A percentile compares a stretch with the other conserved stretches of the same genome.
Evolutionary conservation across 495 filamentous ascomycete species (phyloP).

Genomic region (Xylaria grammica): DNA sequence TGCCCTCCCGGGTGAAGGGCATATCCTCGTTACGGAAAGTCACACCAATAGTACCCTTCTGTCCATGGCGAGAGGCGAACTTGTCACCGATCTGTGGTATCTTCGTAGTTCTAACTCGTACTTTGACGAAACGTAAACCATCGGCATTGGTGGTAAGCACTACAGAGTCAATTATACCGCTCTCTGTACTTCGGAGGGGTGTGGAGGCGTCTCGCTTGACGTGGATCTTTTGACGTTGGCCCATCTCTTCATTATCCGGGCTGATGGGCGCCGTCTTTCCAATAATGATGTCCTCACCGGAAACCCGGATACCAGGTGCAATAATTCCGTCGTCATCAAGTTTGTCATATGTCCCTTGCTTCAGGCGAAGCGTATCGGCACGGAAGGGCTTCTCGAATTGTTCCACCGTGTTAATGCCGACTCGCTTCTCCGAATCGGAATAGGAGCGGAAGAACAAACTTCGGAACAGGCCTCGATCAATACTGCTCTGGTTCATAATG

Average conservation of each 20-base stretch:
- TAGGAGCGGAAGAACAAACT: slow-evolving; percentile 98
- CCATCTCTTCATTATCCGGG: slow-evolving; percentile 90
- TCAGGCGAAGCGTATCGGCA: slow-evolving; percentile 84
- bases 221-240: slow-evolving; percentile 85
- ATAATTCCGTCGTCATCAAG: slow-evolving; percentile 94
- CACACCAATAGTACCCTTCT: slow-evolving; percentile 99
- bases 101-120: slow-evolving; percentile 96
- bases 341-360: slow-evolving; percentile 97
- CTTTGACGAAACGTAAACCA: slow-evolving; percentile 91
- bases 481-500: slow-evolving; percentile 99
- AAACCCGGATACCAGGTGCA: slow-evolving; percentile 89
- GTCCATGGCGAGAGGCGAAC: slow-evolving; percentile 97
- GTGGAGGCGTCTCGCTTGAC: slow-evolving; percentile 95
- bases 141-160: slow-evolving; percentile 91
- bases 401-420: slow-evolving; percentile 88
- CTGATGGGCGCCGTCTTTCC: slow-evolving; percentile 96
- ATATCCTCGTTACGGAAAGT: slow-evolving; percentile 98
- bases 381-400: slow-evolving; percentile 92
- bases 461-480: slow-evolving; percentile 95
- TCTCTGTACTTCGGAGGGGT: slow-evolving; percentile 91
- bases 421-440: slow-evolving; percentile 91
- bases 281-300: slow-evolving; percentile 98
- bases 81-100: slow-evolving; percentile 99
- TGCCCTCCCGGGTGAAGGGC: slow-evolving; percentile 92
- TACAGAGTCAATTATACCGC: slow-evolving; percentile 93